Conservation (phyloP, 2,329 filamentous ascomycete genomes). For the Penicillium sp. region DNA sequence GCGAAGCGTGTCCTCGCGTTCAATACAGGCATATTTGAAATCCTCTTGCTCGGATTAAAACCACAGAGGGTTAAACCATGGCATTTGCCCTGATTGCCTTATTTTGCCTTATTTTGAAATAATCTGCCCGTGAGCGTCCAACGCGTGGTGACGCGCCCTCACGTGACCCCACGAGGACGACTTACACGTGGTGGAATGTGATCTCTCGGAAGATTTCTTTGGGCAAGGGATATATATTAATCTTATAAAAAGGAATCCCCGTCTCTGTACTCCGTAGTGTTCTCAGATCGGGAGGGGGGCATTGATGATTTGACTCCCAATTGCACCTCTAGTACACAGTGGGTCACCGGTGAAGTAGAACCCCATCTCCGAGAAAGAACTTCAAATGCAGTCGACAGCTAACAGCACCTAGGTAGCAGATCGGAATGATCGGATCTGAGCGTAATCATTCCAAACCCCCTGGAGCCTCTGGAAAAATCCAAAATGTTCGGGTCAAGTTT, state of each 20-base stretch:
- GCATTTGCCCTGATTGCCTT: not conserved
- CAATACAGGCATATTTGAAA: not conserved
- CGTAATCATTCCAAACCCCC: not conserved
- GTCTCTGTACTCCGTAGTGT: not conserved
- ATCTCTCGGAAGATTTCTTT: not conserved
- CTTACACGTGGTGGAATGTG: constrained; percentile 11
- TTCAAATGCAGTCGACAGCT: not conserved
- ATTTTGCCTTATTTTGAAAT: not conserved
- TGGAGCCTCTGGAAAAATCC: not conserved
- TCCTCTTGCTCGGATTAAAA: not conserved
- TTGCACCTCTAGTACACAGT: not conserved
- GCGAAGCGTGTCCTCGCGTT: constrained; percentile 3
- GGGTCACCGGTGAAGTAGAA: not conserved
- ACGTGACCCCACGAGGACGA: constrained; percentile 18
- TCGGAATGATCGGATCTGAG: not conserved
- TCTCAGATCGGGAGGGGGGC: not conserved
- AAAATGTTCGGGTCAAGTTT: too few relatives aligned
- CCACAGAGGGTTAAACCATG: not conserved
- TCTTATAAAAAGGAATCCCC: not conserved
- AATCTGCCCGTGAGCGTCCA: not conserved
- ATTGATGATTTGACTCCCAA: not conserved
- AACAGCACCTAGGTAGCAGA: too few relatives aligned
- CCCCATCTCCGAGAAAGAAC: not conserved
- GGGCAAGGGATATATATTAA: not conserved
- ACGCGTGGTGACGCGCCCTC: constrained; percentile 21